phyloP scores from a whole-genome alignment of 2,329 filamentous ascomycete genomes.

The Paecilomyces formosus region DNA sequence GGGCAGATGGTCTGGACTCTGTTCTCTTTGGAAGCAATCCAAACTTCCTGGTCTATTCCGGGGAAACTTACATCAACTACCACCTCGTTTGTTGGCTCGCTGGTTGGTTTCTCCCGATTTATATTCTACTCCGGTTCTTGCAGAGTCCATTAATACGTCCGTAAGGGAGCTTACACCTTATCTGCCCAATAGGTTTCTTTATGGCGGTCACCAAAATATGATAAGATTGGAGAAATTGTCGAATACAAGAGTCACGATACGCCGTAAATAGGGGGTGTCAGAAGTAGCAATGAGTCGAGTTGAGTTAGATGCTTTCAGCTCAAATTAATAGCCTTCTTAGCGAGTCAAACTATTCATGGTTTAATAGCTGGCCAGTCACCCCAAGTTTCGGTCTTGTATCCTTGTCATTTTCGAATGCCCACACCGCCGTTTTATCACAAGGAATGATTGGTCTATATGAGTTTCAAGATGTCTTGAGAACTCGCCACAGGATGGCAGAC shows the following conservation, averaged over 20 bases:
- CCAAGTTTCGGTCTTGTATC: background rate
- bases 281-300: background rate
- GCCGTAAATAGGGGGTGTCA: background rate
- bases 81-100: background rate
- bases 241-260: background rate
- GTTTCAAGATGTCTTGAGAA: background rate
- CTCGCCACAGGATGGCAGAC: background rate
- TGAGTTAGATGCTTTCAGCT: background rate
- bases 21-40: background rate
- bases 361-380: background rate
- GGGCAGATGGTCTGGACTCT: background rate
- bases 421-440: background rate
- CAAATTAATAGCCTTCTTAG: background rate
- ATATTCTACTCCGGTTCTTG: background rate
- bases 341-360: background rate
- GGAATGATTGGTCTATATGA: background rate
- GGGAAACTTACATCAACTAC: background rate
- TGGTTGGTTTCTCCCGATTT: background rate
- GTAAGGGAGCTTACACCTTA: background rate
- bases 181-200: background rate
- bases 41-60: background rate
- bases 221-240: background rate
- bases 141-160: background rate
- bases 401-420: background rate
- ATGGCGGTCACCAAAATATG: background rate